Evolutionary conservation across 805 yeast species (phyloP), one percentile per base, ranked within the genome.

Genomic region (Kazachstania viticola): DNA sequence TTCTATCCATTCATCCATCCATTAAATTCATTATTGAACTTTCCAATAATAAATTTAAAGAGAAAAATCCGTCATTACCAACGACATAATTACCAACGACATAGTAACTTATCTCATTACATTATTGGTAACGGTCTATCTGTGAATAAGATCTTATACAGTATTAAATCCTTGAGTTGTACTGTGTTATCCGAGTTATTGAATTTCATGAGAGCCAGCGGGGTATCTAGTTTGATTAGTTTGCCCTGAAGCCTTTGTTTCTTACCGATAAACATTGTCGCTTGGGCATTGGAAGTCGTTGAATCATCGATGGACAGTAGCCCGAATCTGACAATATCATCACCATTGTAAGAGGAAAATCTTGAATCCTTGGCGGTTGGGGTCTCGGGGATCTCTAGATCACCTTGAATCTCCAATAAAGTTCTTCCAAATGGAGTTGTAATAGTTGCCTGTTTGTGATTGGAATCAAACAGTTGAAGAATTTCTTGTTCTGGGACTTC

Each of bases 111-210:
- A 13, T 4, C 51, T 16, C 14, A 13, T 61, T 49, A 78, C 87
- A 79, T 79, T 30, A 79, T 74, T 4, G 93, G 93, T 31, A 81
- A 58, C 0, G 93, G 91, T 39, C 93, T 62, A 25, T 71, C 69
- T 30, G 64, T 69, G 48, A 81, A 81, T 7, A 76, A 62, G 14
- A 79, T 53, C 46, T 76, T 78, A 38, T 68, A 64, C 21, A 56
- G 56, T 3, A 81, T 64, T 1, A 81, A 56, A 48, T 79, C 88
- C 8, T 75, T 54, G 42, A 79, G 54, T 38, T 71, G 59, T 4
- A 78, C 66, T 3, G 51, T 42, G 3, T 55, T 51, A 8, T 50
- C 50, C 1, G 41, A 39, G 4, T 38, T 37, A 14, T 43, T 40
- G 14, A 78, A 61, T 41, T 65, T 63, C 42, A 81, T 41, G 8